phyloP scores from a whole-genome alignment of 176 grass and related monocot genomes.

The Pharus latifolius region DNA sequence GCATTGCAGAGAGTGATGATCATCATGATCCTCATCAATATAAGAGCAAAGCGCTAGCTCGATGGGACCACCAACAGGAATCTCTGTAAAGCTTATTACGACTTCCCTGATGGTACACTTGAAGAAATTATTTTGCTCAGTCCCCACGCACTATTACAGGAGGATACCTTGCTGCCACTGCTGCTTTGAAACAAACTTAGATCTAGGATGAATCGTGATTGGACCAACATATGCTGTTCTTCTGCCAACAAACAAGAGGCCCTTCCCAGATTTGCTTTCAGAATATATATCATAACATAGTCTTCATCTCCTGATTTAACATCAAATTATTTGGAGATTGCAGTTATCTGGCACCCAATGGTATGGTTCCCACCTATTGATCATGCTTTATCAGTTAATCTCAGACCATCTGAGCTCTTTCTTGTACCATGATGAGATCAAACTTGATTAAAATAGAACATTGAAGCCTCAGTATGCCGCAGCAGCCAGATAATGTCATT shows the following conservation, averaged over 20 bases:
- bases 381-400: neutral
- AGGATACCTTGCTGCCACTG: neutral
- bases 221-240: neutral
- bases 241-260: neutral
- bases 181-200: slow-evolving; percentile 6
- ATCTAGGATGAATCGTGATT: slow-evolving; percentile 6
- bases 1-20: neutral
- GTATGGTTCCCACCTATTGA: neutral
- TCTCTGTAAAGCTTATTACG: neutral
- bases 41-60: slow-evolving; percentile 20
- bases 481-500: neutral
- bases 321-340: too few relatives aligned
- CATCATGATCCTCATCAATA: slow-evolving; percentile 6
- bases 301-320: neutral
- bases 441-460: neutral
- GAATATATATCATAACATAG: neutral
- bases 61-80: slow-evolving; percentile 16
- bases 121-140: slow-evolving; percentile 20
- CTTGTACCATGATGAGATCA: neutral
- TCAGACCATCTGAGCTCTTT: neutral
- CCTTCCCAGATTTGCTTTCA: neutral
- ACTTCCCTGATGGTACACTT: neutral
- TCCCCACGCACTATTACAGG: neutral
- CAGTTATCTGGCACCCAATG: too few relatives aligned
- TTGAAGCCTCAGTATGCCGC: neutral